Percentiles rank a stretch among this genome's conserved stretches.
phyloP scores from a whole-genome alignment of 139 green algal genomes.

The Coelastrella sp. region DNA sequence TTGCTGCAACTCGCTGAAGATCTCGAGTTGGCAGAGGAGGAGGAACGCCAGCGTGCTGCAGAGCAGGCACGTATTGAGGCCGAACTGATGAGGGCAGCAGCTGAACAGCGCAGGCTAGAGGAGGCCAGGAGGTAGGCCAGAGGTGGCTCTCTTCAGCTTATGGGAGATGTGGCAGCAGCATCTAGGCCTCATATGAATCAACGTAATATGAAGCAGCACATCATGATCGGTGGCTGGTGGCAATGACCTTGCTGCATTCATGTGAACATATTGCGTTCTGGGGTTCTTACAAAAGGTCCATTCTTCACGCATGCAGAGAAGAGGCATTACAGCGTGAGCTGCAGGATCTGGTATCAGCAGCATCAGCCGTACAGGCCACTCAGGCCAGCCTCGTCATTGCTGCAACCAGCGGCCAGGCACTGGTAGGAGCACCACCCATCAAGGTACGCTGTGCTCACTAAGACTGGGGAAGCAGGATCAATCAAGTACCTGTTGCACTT shows the following conservation, averaged over 20 bases:
- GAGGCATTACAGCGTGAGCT: slow-evolving; percentile 27
- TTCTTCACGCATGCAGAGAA: slow-evolving; percentile 6
- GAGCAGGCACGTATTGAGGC: slow-evolving; percentile 19
- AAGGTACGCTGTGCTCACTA: neutral
- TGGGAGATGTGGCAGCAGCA: too few relatives aligned
- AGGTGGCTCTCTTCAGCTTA: too few relatives aligned
- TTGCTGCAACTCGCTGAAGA: slow-evolving; percentile 33
- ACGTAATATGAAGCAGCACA: too few relatives aligned
- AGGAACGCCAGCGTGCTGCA: slow-evolving; percentile 4
- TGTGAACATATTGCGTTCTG: too few relatives aligned
- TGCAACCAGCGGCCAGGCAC: neutral
- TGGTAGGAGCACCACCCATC: neutral
- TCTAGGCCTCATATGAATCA: too few relatives aligned
- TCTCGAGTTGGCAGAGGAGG: slow-evolving; percentile 8
- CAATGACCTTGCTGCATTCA: too few relatives aligned
- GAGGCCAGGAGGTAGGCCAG: slow-evolving; percentile 3
- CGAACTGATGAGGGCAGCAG: neutral
- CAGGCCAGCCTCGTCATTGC: slow-evolving; percentile 13
- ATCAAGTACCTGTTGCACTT: neutral
- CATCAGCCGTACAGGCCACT: slow-evolving; percentile 31
- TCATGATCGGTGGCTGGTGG: too few relatives aligned
- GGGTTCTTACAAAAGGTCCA: neutral
- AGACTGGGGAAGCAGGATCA: too few relatives aligned
- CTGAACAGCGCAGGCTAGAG: slow-evolving; percentile 15
- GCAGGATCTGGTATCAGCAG: slow-evolving; percentile 17